Conservation (phyloP, 2,329 filamentous ascomycete species). For the Fusarium veterinarium region DNA sequence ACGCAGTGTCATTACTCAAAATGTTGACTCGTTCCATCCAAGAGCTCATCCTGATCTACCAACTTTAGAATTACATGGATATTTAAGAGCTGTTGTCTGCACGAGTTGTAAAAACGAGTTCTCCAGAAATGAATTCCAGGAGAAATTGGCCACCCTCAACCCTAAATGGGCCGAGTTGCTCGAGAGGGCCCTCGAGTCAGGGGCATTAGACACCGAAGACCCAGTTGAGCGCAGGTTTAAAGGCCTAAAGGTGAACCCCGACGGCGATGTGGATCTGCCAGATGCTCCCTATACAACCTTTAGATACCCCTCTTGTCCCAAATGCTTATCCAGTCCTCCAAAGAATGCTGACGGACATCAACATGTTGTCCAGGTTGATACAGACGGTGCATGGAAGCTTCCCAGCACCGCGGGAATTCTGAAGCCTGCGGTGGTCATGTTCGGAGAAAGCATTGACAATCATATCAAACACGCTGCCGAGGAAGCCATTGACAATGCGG, state of each 20-base stretch:
- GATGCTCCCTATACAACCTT: constrained; percentile 90
- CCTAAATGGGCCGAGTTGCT: constrained; percentile 87
- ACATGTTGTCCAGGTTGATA: constrained; percentile 75
- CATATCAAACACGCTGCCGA: constrained; percentile 81
- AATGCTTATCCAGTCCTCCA: constrained; percentile 76
- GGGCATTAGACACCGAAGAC: constrained; percentile 82
- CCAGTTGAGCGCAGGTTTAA: constrained; percentile 73
- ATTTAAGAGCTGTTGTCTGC: constrained; percentile 84
- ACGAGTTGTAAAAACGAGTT: constrained; percentile 80
- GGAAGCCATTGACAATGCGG: constrained; percentile 79
- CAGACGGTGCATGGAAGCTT: constrained; percentile 81
- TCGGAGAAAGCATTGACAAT: constrained; percentile 85
- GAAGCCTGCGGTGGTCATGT: constrained; percentile 96
- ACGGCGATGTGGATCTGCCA: constrained; percentile 93
- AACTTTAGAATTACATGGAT: constrained; percentile 91
- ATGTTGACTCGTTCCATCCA: constrained; percentile 94
- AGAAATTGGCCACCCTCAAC: constrained; percentile 80
- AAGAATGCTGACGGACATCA: constrained; percentile 63
- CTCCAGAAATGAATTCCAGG: constrained; percentile 79
- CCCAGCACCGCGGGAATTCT: constrained; percentile 79
- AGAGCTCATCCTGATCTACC: constrained; percentile 78
- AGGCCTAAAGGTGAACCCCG: constrained; percentile 87
- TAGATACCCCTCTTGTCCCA: constrained; percentile 89
- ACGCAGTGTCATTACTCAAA: constrained; percentile 87
- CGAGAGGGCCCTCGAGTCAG: constrained; percentile 74